phyloP scores from a whole-genome alignment of 2,329 filamentous ascomycete species.

The Arthrobotrys pseudoclavata region DNA sequence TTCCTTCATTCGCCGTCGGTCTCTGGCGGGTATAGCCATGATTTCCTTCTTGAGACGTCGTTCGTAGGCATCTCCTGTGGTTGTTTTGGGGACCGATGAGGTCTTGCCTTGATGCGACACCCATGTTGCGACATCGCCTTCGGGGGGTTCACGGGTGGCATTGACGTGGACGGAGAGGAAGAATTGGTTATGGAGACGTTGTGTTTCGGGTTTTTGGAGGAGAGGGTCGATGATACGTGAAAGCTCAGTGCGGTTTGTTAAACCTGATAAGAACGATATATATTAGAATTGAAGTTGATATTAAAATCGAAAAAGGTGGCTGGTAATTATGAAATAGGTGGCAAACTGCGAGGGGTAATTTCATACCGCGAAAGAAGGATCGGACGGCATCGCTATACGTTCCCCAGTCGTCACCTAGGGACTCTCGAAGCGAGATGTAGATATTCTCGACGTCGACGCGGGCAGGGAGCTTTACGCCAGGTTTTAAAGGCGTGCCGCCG shows the following conservation, averaged over 20 bases:
- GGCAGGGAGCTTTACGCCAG: slow-evolving; percentile 56
- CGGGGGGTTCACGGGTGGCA: slow-evolving; percentile 78
- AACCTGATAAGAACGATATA: slow-evolving; percentile 65
- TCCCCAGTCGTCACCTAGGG: slow-evolving; percentile 58
- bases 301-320: slow-evolving; percentile 12
- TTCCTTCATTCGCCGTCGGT: slow-evolving; percentile 77
- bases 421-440: slow-evolving; percentile 58
- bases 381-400: slow-evolving; percentile 58
- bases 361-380: slow-evolving; percentile 60
- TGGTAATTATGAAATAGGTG: slow-evolving; percentile 39
- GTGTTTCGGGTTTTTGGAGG: slow-evolving; percentile 60
- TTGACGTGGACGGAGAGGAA: slow-evolving; percentile 77
- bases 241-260: slow-evolving; percentile 59
- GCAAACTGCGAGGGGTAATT: slow-evolving; percentile 37
- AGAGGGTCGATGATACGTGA: slow-evolving; percentile 67
- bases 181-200: slow-evolving; percentile 76
- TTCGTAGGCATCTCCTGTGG: slow-evolving; percentile 76
- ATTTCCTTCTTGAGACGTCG: slow-evolving; percentile 77
- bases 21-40: slow-evolving; percentile 77
- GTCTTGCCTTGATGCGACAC: slow-evolving; percentile 79
- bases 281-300: slow-evolving; percentile 65
- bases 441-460: slow-evolving; percentile 60
- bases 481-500: slow-evolving; percentile 46
- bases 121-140: slow-evolving; percentile 77
- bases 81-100: slow-evolving; percentile 73